Percentiles rank a stretch among this genome's conserved stretches.
phyloP scores from a whole-genome alignment of 208 protist species.

The Jaenimonas drosophilae region DNA sequence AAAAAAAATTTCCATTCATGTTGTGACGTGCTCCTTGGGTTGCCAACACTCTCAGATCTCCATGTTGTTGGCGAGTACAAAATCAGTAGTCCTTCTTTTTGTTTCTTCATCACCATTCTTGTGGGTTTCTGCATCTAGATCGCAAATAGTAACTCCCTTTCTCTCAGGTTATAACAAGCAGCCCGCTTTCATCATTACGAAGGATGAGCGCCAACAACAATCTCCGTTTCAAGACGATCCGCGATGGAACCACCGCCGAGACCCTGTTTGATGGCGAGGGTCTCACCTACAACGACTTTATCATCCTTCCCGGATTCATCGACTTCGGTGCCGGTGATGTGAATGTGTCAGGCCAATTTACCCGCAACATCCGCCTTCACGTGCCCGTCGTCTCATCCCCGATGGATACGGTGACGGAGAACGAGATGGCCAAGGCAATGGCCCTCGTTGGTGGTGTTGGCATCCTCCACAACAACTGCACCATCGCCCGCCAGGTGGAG shows the following conservation, averaged over 20 bases:
- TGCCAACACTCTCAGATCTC: too few species aligned
- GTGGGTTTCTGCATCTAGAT: too few species aligned
- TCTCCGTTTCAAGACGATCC: slow-evolving; percentile 65
- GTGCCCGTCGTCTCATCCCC: slow-evolving; percentile 89
- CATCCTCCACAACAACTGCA: slow-evolving; percentile 95
- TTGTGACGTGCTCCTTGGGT: too few species aligned
- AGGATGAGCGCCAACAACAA: slow-evolving; percentile 29
- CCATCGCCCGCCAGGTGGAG: slow-evolving; percentile 84
- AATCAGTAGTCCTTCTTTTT: too few species aligned
- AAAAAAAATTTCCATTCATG: too few species aligned
- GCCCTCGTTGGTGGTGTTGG: slow-evolving; percentile 94
- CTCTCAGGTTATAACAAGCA: too few species aligned
- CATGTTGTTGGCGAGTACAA: too few species aligned
- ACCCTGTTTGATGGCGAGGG: slow-evolving; percentile 79
- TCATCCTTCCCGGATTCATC: slow-evolving; percentile 93
- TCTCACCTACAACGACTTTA: slow-evolving; percentile 92
- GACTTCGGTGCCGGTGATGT: slow-evolving; percentile 89
- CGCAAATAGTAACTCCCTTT: too few species aligned
- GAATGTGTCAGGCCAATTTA: slow-evolving; percentile 67
- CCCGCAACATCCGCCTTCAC: slow-evolving; percentile 89
- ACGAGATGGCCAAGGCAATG: slow-evolving; percentile 84
- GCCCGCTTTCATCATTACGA: too few species aligned
- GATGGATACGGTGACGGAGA: slow-evolving; percentile 96
- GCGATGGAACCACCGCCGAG: slow-evolving; percentile 78
- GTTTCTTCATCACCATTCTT: too few species aligned